Base-by-base conservation (phyloP, 352 stramenopile genomes). In the Pythium pyrilobum region DNA sequence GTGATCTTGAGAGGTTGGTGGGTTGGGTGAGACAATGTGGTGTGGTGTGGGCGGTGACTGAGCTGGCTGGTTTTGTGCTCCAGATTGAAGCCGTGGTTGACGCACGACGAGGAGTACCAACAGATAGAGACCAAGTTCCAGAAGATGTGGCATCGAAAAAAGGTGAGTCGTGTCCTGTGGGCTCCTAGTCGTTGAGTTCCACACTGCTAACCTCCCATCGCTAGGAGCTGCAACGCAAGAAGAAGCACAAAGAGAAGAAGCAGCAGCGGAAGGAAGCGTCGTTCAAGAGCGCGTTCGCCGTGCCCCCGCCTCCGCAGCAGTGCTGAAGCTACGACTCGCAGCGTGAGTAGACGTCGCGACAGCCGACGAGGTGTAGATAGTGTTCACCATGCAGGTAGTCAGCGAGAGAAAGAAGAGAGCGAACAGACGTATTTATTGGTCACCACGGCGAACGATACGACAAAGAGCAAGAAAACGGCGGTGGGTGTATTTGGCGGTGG, bases 211-310 rank as follows among this genome's bases (percentile, higher is more conserved):
- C n/a, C n/a, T n/a, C n/a, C n/a, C n/a, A 31, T 25, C 21, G 38
- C 23, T 45, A 90, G 80, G 80, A 90, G 41, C 42, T 82, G 41
- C 71, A 83, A 41, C 69, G 76, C 3, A 89, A 89, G 65, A 80
- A 74, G 43, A 87, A 84, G 47, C 70, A 85, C 53, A 81, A 80
- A 16, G 71, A 83, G 40, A 88, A 87, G 66, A 90, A 89, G 49
- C 59, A 72, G 21, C 64, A 86, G 57, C 75, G 77, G 39, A 67
- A 75, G 59, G 73, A 87, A 69, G 80, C 75, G 5, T 56, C 51
- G 43, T 59, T 53, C 55, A 63, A 64, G 48, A 64, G 56, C 36
- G 56, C 56, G 13, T 64, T 58, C 41, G 10, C 52, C 34, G 38
- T 58, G 41, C 47, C 48, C 11, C 41, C 56, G 6, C 40, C 36